Evolutionary conservation across 1,139 yeast species (phyloP).

Genomic region (Geotrichum aggregatum): DNA sequence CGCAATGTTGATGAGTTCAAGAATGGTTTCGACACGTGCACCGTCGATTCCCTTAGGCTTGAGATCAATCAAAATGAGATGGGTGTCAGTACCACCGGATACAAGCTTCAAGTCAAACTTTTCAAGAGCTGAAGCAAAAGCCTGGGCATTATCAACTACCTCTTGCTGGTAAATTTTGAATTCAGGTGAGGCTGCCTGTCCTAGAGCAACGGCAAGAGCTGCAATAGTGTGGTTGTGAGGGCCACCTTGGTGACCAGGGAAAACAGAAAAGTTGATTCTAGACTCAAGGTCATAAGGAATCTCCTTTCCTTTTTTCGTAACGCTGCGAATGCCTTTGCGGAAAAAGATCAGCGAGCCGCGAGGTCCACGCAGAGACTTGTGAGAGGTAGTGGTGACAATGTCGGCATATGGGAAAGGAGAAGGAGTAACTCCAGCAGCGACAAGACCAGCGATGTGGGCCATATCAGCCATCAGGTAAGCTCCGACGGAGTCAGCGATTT

Average conservation of each 20-base stretch:
- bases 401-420: slow-evolving; percentile 94
- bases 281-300: slow-evolving; percentile 79
- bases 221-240: slow-evolving; percentile 97
- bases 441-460: slow-evolving; percentile 95
- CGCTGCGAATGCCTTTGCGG: slow-evolving; percentile 83
- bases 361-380: slow-evolving; percentile 95
- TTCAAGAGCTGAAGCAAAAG: slow-evolving; percentile 66
- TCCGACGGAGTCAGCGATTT: slow-evolving; percentile 87
- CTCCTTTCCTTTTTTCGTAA: slow-evolving; percentile 82
- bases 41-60: slow-evolving; percentile 87
- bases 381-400: slow-evolving; percentile 95
- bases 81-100: slow-evolving; percentile 92
- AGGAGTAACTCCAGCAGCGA: slow-evolving; percentile 86
- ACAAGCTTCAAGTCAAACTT: slow-evolving; percentile 72
- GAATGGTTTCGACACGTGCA: slow-evolving; percentile 88
- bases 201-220: slow-evolving; percentile 89
- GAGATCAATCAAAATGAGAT: slow-evolving; percentile 79
- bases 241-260: slow-evolving; percentile 99
- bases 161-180: slow-evolving; percentile 78
- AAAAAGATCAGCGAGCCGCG: slow-evolving; percentile 98
- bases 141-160: slow-evolving; percentile 74
- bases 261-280: slow-evolving; percentile 89
- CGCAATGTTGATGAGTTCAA: slow-evolving; percentile 87
- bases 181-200: slow-evolving; percentile 83
- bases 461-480: slow-evolving; percentile 89